A percentile compares a stretch with the other conserved stretches of the same genome.
These are phyloP conservation scores for Fusarium xylarioides DNA, from an alignment of 2,329 filamentous ascomycete species.

Conservation along the genomic window DNA sequence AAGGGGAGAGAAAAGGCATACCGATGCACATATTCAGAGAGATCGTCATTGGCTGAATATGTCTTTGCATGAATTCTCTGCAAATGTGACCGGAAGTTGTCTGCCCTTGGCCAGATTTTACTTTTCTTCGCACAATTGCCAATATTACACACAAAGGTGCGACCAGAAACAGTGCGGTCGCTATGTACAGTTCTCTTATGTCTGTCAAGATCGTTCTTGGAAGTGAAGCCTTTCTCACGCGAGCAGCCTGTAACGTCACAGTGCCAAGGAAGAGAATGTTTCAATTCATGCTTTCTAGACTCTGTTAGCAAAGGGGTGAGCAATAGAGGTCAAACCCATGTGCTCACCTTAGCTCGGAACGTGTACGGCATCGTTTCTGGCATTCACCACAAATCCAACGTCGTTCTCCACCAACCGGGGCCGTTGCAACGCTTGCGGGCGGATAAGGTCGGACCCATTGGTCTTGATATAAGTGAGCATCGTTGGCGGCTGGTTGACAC, in stretches of 20 bases:
- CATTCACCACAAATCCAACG: constrained; percentile 53
- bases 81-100: constrained; percentile 89
- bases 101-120: constrained; percentile 81
- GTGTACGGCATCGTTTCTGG: constrained; percentile 55
- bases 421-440: constrained; percentile 30
- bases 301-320: constrained; percentile 29
- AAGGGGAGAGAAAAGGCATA: constrained; percentile 10
- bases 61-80: constrained; percentile 67
- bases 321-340: neutral
- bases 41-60: constrained; percentile 50
- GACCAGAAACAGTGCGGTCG: constrained; percentile 49
- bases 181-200: constrained; percentile 79
- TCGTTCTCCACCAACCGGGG: constrained; percentile 18
- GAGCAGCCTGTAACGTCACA: constrained; percentile 69
- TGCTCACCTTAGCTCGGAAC: constrained; percentile 64
- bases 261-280: constrained; percentile 73
- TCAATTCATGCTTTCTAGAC: constrained; percentile 76
- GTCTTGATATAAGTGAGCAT: constrained; percentile 4
- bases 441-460: constrained; percentile 19
- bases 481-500: neutral
- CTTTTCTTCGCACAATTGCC: constrained; percentile 37
- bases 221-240: constrained; percentile 76
- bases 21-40: constrained; percentile 48
- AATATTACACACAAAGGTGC: constrained; percentile 41
- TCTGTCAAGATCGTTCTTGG: constrained; percentile 81